Conservation (phyloP, 306 rosid species). For the Hippophae tibetana region DNA sequence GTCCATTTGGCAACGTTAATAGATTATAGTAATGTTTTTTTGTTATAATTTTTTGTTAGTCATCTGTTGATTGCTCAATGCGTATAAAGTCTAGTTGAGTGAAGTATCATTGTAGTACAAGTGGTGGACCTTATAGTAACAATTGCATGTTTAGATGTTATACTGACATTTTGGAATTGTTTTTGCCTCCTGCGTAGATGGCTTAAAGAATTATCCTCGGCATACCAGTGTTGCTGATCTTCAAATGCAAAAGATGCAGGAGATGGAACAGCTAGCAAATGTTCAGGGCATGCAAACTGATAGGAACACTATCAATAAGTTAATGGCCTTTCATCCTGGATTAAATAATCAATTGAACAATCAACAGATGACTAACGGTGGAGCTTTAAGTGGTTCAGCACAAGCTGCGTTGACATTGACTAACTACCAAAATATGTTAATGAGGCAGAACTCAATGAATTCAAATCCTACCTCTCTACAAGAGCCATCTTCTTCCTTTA, state of each 20-base stretch:
- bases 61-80: not conserved
- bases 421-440: constrained; percentile 64
- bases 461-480: constrained; percentile 53
- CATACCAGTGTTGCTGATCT: constrained; percentile 53
- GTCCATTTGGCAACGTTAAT: constrained; percentile 2
- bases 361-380: constrained; percentile 49
- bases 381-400: constrained; percentile 72
- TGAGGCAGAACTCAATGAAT: constrained; percentile 74
- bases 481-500: constrained; percentile 70
- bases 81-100: too few species aligned
- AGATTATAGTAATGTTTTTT: too few species aligned
- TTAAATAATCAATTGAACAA: constrained; percentile 44
- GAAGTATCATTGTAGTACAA: too few species aligned
- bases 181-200: constrained; percentile 39
- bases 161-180: not conserved
- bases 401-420: constrained; percentile 72
- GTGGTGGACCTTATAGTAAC: not conserved
- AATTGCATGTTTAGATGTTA: constrained; percentile 12
- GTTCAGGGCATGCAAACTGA: constrained; percentile 84
- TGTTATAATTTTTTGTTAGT: too few species aligned
- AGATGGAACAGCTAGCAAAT: constrained; percentile 82
- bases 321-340: constrained; percentile 69
- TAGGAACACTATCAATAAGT: constrained; percentile 65
- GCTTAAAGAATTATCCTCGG: constrained; percentile 85
- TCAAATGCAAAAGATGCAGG: constrained; percentile 91